Evolutionary conservation across 2,329 filamentous ascomycete genomes (phyloP), one percentile per base, ranked within the genome.

Genomic region (Colletotrichum tropicale): DNA sequence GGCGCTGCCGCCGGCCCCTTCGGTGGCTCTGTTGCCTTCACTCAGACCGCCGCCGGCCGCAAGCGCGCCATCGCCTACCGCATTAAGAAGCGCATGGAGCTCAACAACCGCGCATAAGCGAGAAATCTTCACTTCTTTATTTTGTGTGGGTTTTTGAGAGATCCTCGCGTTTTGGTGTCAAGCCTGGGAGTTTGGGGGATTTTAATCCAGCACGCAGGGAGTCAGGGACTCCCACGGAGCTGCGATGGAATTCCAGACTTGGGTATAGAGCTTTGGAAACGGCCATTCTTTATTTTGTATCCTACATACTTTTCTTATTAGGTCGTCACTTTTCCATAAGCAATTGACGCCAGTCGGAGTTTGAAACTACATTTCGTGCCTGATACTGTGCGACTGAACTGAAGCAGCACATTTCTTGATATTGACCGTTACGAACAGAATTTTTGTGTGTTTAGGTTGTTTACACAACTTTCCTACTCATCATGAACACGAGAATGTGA

Each of bases 21-120:
- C 77, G 92, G 93, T 80, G 92, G 92, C 69, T 91, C 90, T 16
- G 91, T 88, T 36, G 92, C 91, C 36, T 94, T 94, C 83, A 93
- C 91, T 1, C 91, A 93, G 87, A 88, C 87, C 71, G 71, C 88
- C 16, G 86, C 87, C 18, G 90, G 89, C 21, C 87, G 89, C 84
- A 93, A 93, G 90, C 87, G 92, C 64, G 91, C 92, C 52, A 84
- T 93, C 72, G 90, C 89, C 80, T 92, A 90, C 84, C 81, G 84
- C 18, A 80, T 85, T 18, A 84, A 81, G 81, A 85, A 85, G 81
- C 82, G 83, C 60, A 83, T 84, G 81, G 79, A 83, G 74, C 79
- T 85, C 78, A 78, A 75, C 76, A 74, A 74, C 71, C 75, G 75
- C 48, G 77, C 66, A 67, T 78, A 77, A 77, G 66, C 76, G 75